These are phyloP conservation scores for Calonectria ilicicola DNA, from an alignment of 2,329 filamentous ascomycete species.

Conservation along the genomic window DNA sequence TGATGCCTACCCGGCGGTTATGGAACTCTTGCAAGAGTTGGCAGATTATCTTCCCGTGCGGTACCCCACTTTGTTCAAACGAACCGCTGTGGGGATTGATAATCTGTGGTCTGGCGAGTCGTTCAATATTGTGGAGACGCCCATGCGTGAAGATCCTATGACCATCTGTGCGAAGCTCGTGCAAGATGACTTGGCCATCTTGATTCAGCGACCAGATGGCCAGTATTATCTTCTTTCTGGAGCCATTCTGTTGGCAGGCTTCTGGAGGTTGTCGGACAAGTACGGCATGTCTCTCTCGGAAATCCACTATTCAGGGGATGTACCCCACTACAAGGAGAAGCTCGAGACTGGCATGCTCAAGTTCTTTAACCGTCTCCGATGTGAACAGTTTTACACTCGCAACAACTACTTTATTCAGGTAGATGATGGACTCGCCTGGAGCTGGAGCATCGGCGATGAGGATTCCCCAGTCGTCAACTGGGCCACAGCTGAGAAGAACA, in stretches of 20 bases:
- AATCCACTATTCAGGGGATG: constrained; percentile 83
- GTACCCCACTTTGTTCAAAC: constrained; percentile 78
- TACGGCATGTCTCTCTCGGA: constrained; percentile 82
- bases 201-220: constrained; percentile 81
- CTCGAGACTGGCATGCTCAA: constrained; percentile 84
- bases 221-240: constrained; percentile 86
- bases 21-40: constrained; percentile 83
- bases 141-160: constrained; percentile 83
- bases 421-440: constrained; percentile 83
- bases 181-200: constrained; percentile 87
- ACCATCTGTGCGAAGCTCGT: constrained; percentile 77
- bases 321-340: constrained; percentile 78
- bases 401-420: constrained; percentile 94
- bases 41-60: constrained; percentile 77
- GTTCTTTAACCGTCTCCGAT: constrained; percentile 80
- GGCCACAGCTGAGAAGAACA: constrained; percentile 81
- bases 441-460: constrained; percentile 79
- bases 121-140: constrained; percentile 75
- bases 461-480: constrained; percentile 75
- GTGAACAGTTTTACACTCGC: constrained; percentile 71
- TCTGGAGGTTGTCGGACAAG: constrained; percentile 87
- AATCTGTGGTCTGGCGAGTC: constrained; percentile 79
- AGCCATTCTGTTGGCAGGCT: constrained; percentile 80
- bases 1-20: constrained; percentile 76
- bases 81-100: constrained; percentile 73